Conservation (phyloP, 495 filamentous ascomycete genomes). For the Cenococcum geophilum region DNA sequence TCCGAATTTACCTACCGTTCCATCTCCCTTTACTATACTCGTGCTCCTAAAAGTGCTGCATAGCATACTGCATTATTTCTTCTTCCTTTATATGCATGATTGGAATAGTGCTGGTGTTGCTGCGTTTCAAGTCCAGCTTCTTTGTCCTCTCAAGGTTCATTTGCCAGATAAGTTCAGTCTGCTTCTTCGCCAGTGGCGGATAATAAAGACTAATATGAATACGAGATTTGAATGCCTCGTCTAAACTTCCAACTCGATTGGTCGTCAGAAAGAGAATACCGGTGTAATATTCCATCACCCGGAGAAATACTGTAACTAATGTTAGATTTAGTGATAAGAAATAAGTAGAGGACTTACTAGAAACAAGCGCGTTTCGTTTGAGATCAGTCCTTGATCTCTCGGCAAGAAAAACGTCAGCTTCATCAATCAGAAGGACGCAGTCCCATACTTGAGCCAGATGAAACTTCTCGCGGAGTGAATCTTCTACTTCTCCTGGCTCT, state of each 20-base stretch:
- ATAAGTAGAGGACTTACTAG: constrained; percentile 4
- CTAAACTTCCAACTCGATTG: constrained; percentile 47
- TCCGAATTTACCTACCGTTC: constrained; percentile 20
- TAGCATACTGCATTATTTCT: constrained; percentile 1
- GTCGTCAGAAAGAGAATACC: constrained; percentile 55
- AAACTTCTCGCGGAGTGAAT: constrained; percentile 1
- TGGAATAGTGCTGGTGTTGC: not conserved
- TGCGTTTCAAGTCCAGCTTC: not conserved
- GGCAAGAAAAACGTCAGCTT: constrained; percentile 22
- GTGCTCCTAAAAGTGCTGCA: not conserved
- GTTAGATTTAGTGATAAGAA: not conserved
- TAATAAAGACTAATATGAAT: constrained; percentile 33
- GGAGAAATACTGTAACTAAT: constrained; percentile 47
- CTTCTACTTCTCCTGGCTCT: constrained; percentile 10
- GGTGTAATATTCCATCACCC: constrained; percentile 52
- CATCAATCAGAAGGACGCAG: constrained; percentile 20
- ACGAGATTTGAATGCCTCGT: constrained; percentile 37
- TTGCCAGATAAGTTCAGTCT: not conserved
- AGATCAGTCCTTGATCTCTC: constrained; percentile 4
- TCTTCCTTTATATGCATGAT: not conserved
- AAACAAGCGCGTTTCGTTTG: constrained; percentile 15
- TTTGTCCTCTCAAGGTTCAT: not conserved
- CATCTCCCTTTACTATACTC: not conserved
- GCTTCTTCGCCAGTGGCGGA: not conserved
- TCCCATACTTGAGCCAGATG: constrained; percentile 8